Evolutionary conservation across 2,329 filamentous ascomycete genomes (phyloP), one percentile per base, ranked within the genome.

Genomic region (Talaromyces marneffei): DNA sequence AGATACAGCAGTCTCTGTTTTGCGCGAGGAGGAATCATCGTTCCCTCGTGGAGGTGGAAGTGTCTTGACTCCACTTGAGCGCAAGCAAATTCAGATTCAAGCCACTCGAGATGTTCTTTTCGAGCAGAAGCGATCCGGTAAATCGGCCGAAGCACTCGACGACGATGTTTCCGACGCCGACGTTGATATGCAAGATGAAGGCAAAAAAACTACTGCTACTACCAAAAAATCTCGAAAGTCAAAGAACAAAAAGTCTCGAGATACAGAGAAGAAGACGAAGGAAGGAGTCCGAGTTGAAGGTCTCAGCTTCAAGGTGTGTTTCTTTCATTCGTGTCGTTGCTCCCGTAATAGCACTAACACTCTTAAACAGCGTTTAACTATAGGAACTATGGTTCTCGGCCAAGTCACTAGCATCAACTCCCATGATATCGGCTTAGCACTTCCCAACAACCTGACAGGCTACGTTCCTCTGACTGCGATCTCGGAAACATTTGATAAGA

Each of bases 1-100:
- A 62, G 56, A 55, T 29, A 73, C 73, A 27, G 72, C 75, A 60
- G 70, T 75, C 58, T 71, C 73, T 40, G 74, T 85, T 18, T 72
- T 86, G 67, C 80, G 80, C 59, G 88, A 94, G 66, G 94, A 97
- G 66, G 94, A 97, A 72, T 87, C 87, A 35, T 82, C 93, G 48
- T 99, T 99, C 70, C 93, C 94, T 67, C 86, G 94, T 82, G 94
- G 94, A 60, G 95, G 94, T 46, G 93, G 87, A 58, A 95, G 91
- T 71, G 83, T 96, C 57, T 79, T 99, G 72, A 97, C 94, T 1
- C 92, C 94, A 20, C 80, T 99, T 57, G 94, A 99, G 75, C 90
- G 95, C 73, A 97, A 96, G 78, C 91, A 97, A 76, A 97, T 99
- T 65, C 89, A 94, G 70, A 88, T 95, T 62, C 89, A 97, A 76